Evolutionary conservation across 768 basidiomycete genomes (phyloP).

Genomic region (Dendrothele bispora): DNA sequence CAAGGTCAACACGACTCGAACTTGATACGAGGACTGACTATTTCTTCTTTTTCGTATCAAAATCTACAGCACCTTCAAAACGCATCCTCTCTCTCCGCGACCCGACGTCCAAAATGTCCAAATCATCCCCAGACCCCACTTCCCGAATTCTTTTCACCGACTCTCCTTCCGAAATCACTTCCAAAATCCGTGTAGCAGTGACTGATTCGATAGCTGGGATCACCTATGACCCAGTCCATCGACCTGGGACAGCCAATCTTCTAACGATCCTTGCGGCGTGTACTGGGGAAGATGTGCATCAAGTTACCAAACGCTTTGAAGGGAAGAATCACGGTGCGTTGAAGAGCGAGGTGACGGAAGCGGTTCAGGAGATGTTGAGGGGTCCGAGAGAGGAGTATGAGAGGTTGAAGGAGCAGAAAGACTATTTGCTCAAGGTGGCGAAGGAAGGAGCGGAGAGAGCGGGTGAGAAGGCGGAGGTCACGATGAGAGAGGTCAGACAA

Average conservation of each 20-base stretch:
- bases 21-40: too few species aligned
- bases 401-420: constrained; percentile 56
- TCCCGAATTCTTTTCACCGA: constrained; percentile 92
- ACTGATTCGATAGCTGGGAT: constrained; percentile 81
- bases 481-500: constrained; percentile 66
- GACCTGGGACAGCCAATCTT: constrained; percentile 84
- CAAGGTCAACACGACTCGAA: too few species aligned
- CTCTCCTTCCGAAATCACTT: constrained; percentile 50
- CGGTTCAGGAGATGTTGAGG: constrained; percentile 65
- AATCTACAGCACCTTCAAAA: constrained; percentile 64
- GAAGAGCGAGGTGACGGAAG: constrained; percentile 75
- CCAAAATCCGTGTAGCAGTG: constrained; percentile 78
- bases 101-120: constrained; percentile 91
- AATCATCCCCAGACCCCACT: constrained; percentile 74
- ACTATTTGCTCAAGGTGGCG: constrained; percentile 63
- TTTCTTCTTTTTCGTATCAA: not conserved
- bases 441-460: constrained; percentile 65
- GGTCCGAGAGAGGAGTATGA: constrained; percentile 71
- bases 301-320: constrained; percentile 51
- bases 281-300: constrained; percentile 37
- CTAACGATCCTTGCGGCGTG: constrained; percentile 81
- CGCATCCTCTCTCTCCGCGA: constrained; percentile 86
- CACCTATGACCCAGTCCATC: constrained; percentile 75
- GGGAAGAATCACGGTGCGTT: constrained; percentile 61
- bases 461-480: constrained; percentile 54